These are phyloP conservation scores for Panaeolus cyanescens DNA, from an alignment of 768 basidiomycete species.

Conservation along the genomic window DNA sequence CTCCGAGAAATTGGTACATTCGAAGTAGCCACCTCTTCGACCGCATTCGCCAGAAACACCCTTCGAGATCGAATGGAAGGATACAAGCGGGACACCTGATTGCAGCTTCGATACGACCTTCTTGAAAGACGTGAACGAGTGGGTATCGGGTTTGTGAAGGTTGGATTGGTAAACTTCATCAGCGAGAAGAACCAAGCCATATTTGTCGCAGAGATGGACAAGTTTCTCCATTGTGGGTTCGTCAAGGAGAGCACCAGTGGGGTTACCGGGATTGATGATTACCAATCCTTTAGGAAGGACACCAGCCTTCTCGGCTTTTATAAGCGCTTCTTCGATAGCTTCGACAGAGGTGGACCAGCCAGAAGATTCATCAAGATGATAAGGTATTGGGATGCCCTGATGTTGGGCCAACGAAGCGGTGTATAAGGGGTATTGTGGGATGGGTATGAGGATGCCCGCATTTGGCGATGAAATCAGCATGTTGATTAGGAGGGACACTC, in stretches of 20 bases:
- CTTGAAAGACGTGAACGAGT: conserved; percentile 94
- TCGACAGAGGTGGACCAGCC: conserved; percentile 82
- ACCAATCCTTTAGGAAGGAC: conserved; percentile 81
- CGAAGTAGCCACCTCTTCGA: conserved; percentile 95
- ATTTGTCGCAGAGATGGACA: conserved; percentile 81
- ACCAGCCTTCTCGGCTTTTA: conserved; percentile 62
- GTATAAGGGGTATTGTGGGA: conserved; percentile 98
- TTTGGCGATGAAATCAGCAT: conserved; percentile 71
- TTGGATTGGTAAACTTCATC: conserved; percentile 99
- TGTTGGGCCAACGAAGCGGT: conserved; percentile 91
- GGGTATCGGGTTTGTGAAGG: conserved; percentile 66
- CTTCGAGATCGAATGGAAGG: conserved; percentile 98
- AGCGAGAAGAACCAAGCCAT: conserved; percentile 87
- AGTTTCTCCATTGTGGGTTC: conserved; percentile 70
- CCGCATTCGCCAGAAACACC: conserved; percentile 97
- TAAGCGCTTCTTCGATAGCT: conserved; percentile 68
- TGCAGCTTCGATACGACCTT: conserved; percentile 70
- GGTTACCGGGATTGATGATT: conserved; percentile 98
- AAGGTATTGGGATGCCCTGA: conserved; percentile 80
- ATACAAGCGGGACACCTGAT: conserved; percentile 82
- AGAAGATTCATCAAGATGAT: conserved; percentile 81
- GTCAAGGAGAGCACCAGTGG: conserved; percentile 86
- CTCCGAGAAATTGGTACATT: conserved; percentile 78
- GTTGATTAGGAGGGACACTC: conserved; percentile 85
- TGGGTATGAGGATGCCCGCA: conserved; percentile 89